These are phyloP conservation scores for Backusella liffmaniae DNA, from an alignment of 192 early-diverging fungal species.

Conservation along the genomic window DNA sequence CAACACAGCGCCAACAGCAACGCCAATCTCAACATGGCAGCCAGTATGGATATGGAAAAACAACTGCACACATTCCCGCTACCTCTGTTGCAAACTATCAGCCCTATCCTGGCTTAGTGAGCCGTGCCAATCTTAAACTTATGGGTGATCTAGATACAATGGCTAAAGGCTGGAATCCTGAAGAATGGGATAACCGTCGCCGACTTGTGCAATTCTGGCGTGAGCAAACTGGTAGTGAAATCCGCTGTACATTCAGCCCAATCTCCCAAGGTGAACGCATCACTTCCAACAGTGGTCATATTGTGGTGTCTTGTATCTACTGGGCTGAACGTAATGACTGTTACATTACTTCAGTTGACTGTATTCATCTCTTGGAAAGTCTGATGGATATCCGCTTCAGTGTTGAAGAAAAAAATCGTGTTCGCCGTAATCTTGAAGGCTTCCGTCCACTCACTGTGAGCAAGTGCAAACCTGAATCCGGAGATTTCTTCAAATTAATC, in stretches of 20 bases:
- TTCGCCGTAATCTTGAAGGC: conserved; percentile 80
- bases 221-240: conserved; percentile 60
- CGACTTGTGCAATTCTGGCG: conserved; percentile 77
- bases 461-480: conserved; percentile 69
- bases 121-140: conserved; percentile 65
- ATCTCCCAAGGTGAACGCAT: conserved; percentile 54
- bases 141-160: conserved; percentile 65
- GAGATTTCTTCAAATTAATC: conserved; percentile 74
- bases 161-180: conserved; percentile 62
- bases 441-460: conserved; percentile 74
- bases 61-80: conserved; percentile 3
- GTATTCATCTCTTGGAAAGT: conserved; percentile 68
- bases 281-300: conserved; percentile 16
- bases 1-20: neutral
- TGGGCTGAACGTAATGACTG: conserved; percentile 71
- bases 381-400: conserved; percentile 70
- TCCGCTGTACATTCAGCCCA: conserved; percentile 66
- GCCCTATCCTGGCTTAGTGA: conserved; percentile 63
- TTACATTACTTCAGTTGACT: conserved; percentile 78
- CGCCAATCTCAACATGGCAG: neutral
- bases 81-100: conserved; percentile 36
- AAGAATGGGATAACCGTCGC: conserved; percentile 62
- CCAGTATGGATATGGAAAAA: neutral
- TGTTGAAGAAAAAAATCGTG: conserved; percentile 82
- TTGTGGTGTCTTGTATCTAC: conserved; percentile 79